A percentile compares a stretch with the other conserved stretches of the same genome.
Evolutionary conservation across 345 rosid species (phyloP).

Genomic region (Heritiera fomes): DNA sequence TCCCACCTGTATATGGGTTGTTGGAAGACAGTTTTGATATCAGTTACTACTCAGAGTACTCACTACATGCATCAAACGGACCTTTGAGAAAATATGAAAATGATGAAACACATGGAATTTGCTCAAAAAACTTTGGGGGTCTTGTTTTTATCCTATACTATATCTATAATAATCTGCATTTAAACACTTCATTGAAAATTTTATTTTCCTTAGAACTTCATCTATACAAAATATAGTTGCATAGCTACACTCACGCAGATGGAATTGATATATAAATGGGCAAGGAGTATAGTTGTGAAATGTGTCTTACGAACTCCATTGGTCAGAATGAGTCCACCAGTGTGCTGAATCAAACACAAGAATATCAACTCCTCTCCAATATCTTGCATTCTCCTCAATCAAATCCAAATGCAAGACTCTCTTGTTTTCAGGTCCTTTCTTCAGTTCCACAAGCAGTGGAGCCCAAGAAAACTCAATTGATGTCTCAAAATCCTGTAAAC

Average conservation of each 20-base stretch:
- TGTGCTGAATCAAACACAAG: conserved; percentile 97
- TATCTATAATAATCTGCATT: too few relatives aligned
- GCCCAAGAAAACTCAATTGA: conserved; percentile 93
- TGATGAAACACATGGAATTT: background rate
- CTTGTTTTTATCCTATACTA: background rate
- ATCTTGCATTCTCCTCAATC: conserved; percentile 92
- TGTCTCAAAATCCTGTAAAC: conserved; percentile 66
- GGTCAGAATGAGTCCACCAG: conserved; percentile 96
- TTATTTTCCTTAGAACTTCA: background rate
- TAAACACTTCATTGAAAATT: background rate
- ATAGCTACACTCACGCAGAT: background rate
- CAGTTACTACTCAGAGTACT: background rate
- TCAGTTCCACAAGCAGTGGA: conserved; percentile 86
- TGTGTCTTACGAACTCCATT: conserved; percentile 60
- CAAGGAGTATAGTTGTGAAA: background rate
- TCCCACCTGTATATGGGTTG: conserved; percentile 55
- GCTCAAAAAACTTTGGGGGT: background rate
- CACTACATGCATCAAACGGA: background rate
- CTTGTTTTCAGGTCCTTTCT: conserved; percentile 49
- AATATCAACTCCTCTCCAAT: conserved; percentile 78
- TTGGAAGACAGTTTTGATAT: background rate
- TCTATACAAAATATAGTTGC: background rate
- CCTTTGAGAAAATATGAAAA: background rate
- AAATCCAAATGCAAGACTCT: conserved; percentile 78
- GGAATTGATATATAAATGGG: too few relatives aligned